Evolutionary conservation across 192 early-diverging fungal species (phyloP).

Genomic region (Obelidium mucronatum): DNA sequence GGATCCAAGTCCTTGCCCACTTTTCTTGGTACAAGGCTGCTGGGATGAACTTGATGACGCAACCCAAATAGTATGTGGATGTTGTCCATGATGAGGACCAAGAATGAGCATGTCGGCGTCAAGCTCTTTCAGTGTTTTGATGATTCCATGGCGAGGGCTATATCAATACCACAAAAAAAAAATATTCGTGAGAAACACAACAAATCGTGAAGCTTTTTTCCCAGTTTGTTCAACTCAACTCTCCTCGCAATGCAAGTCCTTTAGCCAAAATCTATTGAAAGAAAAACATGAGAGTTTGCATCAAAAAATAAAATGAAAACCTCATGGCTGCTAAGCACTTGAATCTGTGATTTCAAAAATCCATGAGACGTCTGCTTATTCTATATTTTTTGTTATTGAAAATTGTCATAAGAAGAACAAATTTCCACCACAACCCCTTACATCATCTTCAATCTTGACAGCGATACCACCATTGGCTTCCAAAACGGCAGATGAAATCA

Average conservation of each 20-base stretch:
- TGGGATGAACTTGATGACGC: no score
- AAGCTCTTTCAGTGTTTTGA: not conserved
- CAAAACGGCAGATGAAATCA: not conserved
- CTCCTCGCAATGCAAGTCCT: conserved; percentile 16
- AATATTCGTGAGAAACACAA: not conserved
- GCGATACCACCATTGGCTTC: no score
- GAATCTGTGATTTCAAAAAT: not conserved
- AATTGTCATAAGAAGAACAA: no score
- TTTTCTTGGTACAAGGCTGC: no score
- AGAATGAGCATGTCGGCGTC: conserved; percentile 10
- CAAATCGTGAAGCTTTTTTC: no score
- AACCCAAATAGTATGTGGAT: no score
- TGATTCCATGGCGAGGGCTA: conserved; percentile 4
- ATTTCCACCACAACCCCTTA: not conserved
- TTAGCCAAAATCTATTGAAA: conserved; percentile 12
- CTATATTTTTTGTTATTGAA: no score
- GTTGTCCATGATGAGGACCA: conserved; percentile 10
- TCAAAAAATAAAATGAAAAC: not conserved
- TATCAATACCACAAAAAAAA: not conserved
- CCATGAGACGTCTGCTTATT: conserved; percentile 11
- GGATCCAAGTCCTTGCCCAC: no score
- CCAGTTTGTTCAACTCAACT: not conserved
- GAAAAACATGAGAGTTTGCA: not conserved
- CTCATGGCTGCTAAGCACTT: not conserved
- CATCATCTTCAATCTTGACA: not conserved